A percentile compares a stretch with the other conserved stretches of the same genome.
Conservation (phyloP, 78 protist genomes). For the Dictyostelium purpureum region DNA sequence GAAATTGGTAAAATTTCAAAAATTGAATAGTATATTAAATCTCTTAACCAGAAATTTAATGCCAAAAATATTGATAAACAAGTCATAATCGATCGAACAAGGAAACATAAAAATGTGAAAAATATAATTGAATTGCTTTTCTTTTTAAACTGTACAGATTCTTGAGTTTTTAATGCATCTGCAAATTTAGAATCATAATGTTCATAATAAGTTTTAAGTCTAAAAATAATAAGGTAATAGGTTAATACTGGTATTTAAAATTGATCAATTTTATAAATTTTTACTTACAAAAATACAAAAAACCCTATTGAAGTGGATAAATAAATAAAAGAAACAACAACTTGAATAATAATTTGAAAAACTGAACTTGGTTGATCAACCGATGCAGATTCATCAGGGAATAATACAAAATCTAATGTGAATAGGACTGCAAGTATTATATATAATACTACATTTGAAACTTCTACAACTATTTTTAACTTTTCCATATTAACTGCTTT, state of each 20-base stretch:
- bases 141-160: background rate
- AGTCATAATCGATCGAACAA: background rate
- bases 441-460: background rate
- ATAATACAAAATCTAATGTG: background rate
- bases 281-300: conserved; percentile 8
- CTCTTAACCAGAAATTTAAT: conserved; percentile 4
- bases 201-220: conserved; percentile 8
- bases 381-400: background rate
- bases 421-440: background rate
- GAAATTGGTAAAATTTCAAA: conserved; percentile 1
- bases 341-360: background rate
- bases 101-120: conserved; percentile 13
- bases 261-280: too few species aligned
- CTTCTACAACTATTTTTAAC: background rate
- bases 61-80: background rate
- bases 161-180: conserved; percentile 2
- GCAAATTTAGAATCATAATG: conserved; percentile 3
- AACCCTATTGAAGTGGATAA: background rate
- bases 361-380: conserved; percentile 8
- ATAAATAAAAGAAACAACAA: background rate
- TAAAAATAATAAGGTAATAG: background rate
- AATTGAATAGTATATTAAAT: background rate
- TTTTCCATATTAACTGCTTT: conserved; percentile 4
- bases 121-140: background rate
- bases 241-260: too few species aligned